Conservation (phyloP, 345 rosid genomes). For the Eutrema japonicum region DNA sequence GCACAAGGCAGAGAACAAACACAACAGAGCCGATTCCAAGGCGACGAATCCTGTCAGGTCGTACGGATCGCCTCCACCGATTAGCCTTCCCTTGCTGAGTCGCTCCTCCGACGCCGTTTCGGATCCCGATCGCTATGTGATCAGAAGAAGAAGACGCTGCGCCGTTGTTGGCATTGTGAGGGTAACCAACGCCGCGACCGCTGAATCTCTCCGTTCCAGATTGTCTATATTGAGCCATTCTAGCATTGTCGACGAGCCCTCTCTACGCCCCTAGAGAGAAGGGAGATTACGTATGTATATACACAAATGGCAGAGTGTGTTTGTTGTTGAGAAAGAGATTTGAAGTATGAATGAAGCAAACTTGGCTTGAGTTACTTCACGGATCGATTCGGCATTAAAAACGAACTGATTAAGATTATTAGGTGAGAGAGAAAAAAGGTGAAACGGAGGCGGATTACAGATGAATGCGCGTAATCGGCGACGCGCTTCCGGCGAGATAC, state of each 20-base stretch:
- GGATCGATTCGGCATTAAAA: slow-evolving; percentile 20
- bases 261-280: slow-evolving; percentile 28
- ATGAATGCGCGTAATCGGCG: slow-evolving; percentile 39
- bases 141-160: slow-evolving; percentile 49
- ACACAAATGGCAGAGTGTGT: neutral
- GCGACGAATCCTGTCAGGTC: slow-evolving; percentile 62
- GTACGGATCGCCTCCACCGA: slow-evolving; percentile 64
- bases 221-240: slow-evolving; percentile 94
- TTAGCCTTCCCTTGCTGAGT: slow-evolving; percentile 54
- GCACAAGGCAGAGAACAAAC: slow-evolving; percentile 58
- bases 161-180: slow-evolving; percentile 53
- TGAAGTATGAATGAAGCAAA: slow-evolving; percentile 46
- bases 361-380: slow-evolving; percentile 31
- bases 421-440: neutral
- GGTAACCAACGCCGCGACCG: slow-evolving; percentile 38
- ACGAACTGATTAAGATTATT: neutral
- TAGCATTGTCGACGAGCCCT: slow-evolving; percentile 47
- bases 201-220: slow-evolving; percentile 60
- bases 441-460: slow-evolving; percentile 10
- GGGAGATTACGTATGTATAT: neutral
- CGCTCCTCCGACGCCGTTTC: slow-evolving; percentile 41
- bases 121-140: slow-evolving; percentile 68
- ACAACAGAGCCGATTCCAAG: slow-evolving; percentile 54
- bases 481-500: slow-evolving; percentile 38
- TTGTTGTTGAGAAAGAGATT: slow-evolving; percentile 1